phyloP scores from a whole-genome alignment of 495 filamentous ascomycete genomes.

The Talaromyces adpressus region DNA sequence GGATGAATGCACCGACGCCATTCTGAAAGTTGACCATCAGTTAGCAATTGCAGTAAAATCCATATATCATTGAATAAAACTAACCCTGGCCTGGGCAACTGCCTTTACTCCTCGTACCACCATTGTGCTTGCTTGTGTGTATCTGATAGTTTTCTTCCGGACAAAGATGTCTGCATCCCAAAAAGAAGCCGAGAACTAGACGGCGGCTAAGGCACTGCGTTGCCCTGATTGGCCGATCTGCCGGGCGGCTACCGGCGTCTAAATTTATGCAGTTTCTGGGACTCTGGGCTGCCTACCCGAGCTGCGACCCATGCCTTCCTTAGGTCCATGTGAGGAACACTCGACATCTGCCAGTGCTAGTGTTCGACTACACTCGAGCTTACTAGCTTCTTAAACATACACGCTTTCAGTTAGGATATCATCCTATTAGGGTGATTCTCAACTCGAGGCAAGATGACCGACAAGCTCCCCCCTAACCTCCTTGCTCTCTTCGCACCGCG shows the following conservation, averaged over 20 bases:
- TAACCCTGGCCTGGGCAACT: constrained; percentile 32
- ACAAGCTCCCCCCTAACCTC: constrained; percentile 88
- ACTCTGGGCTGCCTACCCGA: constrained; percentile 7
- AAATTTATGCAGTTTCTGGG: constrained; percentile 5
- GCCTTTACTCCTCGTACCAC: constrained; percentile 54
- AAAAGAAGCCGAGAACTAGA: constrained; percentile 4
- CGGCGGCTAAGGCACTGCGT: background rate
- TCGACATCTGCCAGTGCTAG: background rate
- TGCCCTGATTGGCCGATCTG: constrained; percentile 17
- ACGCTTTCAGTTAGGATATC: background rate
- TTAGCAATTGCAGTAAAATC: background rate
- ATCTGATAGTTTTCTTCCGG: background rate
- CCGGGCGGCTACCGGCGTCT: constrained; percentile 18
- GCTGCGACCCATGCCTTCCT: background rate
- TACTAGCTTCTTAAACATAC: background rate
- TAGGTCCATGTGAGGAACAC: background rate
- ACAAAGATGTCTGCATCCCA: background rate
- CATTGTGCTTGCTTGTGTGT: constrained; percentile 43
- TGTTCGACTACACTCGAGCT: background rate
- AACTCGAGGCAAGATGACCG: constrained; percentile 58
- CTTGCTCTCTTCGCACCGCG: constrained; percentile 91
- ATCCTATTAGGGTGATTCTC: background rate
- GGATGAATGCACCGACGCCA: constrained; percentile 92
- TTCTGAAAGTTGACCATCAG: constrained; percentile 49
- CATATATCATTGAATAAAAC: constrained; percentile 7